Base-by-base conservation (phyloP, 129 eudicot species). In the Helianthus tuberosus region DNA sequence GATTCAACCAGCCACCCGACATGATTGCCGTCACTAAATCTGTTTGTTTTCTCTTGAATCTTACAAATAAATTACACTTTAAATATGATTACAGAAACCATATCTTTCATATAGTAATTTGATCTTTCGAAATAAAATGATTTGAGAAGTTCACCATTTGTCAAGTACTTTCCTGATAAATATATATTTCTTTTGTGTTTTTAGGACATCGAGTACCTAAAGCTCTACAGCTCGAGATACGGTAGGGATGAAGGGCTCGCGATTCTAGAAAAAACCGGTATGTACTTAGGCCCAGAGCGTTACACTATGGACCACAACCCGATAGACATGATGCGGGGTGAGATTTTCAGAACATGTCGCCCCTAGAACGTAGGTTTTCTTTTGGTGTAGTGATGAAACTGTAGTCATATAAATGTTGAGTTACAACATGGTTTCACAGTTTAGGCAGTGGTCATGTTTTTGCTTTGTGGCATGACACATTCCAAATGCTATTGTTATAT, bases 251-350 rank as follows among this genome's bases (percentile, higher is more conserved):
- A 94, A 86, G 89, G 96, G 47, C 75, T 89, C 51, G 79, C 84
- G 3, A 85, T 94, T 36, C 68, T 94, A 86, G 99, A 94, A 69
- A 86, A 86, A 76, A 86, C 97, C 3, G 99, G 99, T n/a, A 87
- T 87, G 93, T 91, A 94, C 78, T 15, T 70, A 47, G 97, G 97
- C 8, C 99, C 99, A 5, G 99, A 94, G 86, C 89, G 89, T 62
- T 94, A 94, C 79, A 85, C 97, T 36, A 73, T 60, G 11, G 99
- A 94, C 72, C 99, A 94, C 82, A 69, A 75, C 78, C 97, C 99
- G 9, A 77, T 94, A 15, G 97, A 94, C 55, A 75, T 89, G 58
- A 91, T 94, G 99, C 83, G 99, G 29, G 96, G 96, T 55, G 97
- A 94, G 90, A 82, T 94, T 79, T 94, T 76, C 78, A 82, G 93